Evolutionary conservation across 139 green algal species (phyloP).

Genomic region (Chlorella sp.): DNA sequence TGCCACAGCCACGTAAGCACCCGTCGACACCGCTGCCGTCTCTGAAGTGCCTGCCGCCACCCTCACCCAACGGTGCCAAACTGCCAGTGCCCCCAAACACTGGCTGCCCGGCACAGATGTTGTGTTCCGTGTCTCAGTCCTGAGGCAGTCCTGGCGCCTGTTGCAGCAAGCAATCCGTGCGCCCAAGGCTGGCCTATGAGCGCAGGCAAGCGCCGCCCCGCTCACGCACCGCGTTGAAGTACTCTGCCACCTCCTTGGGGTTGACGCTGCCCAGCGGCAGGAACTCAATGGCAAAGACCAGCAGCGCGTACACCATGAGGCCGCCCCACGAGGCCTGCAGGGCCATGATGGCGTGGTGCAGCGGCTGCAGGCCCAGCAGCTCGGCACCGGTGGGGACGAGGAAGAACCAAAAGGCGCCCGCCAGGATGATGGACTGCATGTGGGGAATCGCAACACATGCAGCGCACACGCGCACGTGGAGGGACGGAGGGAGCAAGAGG

Average conservation of each 20-base stretch:
- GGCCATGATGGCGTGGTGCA: neutral
- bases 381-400: constrained; percentile 1
- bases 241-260: constrained; percentile 45
- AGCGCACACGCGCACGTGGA: neutral
- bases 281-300: constrained; percentile 46
- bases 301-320: constrained; percentile 39
- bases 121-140: too few species aligned
- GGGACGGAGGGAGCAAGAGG: neutral
- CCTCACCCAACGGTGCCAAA: too few species aligned
- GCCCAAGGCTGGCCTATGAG: too few species aligned
- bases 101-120: too few species aligned
- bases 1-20: too few species aligned
- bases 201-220: too few species aligned
- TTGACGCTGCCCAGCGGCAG: constrained; percentile 46
- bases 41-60: too few species aligned
- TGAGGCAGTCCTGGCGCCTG: too few species aligned
- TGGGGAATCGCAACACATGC: too few species aligned
- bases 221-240: constrained; percentile 35
- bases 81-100: too few species aligned
- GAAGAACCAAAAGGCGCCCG: neutral
- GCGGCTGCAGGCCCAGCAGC: neutral
- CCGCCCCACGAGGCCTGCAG: constrained; percentile 8
- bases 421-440: constrained; percentile 12
- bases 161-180: too few species aligned
- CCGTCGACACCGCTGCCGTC: too few species aligned